Conservation (phyloP, 1,284 basidiomycete species). For the Abortiporus biennis region DNA sequence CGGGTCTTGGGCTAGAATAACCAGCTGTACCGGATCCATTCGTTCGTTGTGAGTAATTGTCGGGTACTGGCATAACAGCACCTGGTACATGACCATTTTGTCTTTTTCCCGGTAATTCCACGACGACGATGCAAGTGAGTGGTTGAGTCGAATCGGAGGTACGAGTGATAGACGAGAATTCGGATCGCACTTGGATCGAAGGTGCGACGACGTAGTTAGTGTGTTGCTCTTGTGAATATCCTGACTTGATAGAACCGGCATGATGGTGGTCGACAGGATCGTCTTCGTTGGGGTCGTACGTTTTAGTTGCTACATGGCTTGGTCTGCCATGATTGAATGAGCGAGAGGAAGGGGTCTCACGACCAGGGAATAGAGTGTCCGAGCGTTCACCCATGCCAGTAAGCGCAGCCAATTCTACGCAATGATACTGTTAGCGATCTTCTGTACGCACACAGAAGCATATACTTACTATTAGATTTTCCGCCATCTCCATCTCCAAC, state of each 20-base stretch:
- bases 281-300: conserved; percentile 68
- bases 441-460: background rate
- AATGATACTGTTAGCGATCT: conserved; percentile 1
- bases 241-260: conserved; percentile 41
- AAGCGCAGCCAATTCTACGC: conserved; percentile 76
- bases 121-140: conserved; percentile 84
- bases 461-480: conserved; percentile 80
- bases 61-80: conserved; percentile 37
- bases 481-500: conserved; percentile 76
- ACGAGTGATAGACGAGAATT: conserved; percentile 78
- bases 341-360: conserved; percentile 40
- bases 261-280: conserved; percentile 58
- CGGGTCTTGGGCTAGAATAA: conserved; percentile 16
- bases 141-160: conserved; percentile 69
- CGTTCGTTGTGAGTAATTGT: conserved; percentile 8
- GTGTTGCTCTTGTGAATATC: conserved; percentile 39
- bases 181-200: conserved; percentile 82
- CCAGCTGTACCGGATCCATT: conserved; percentile 14
- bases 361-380: conserved; percentile 56
- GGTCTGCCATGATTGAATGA: conserved; percentile 16
- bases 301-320: conserved; percentile 38
- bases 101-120: conserved; percentile 80
- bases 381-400: conserved; percentile 78
- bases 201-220: conserved; percentile 77
- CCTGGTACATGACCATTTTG: conserved; percentile 49